phyloP scores from a whole-genome alignment of 2,329 filamentous ascomycete species.

The Xylariaceae sp. region DNA sequence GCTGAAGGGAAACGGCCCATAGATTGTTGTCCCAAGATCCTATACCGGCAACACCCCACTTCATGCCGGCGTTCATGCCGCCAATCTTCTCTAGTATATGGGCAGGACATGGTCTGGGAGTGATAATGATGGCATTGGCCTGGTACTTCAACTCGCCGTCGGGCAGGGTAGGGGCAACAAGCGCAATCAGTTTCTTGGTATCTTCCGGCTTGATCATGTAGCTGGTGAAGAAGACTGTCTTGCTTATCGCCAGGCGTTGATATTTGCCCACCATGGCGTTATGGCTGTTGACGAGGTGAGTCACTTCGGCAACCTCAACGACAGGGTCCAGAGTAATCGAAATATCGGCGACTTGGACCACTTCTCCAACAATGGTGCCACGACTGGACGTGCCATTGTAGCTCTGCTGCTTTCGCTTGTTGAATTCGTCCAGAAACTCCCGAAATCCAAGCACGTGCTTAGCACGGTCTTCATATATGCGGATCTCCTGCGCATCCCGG shows the following conservation, averaged over 20 bases:
- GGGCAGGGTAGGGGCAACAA: slow-evolving; percentile 62
- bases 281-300: slow-evolving; percentile 84
- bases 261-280: slow-evolving; percentile 54
- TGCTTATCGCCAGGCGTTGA: slow-evolving; percentile 65
- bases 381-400: slow-evolving; percentile 47
- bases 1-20: slow-evolving; percentile 78
- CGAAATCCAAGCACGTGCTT: slow-evolving; percentile 75
- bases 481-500: slow-evolving; percentile 72
- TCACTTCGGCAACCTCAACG: slow-evolving; percentile 46
- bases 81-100: slow-evolving; percentile 77
- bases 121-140: slow-evolving; percentile 88
- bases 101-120: slow-evolving; percentile 66
- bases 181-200: slow-evolving; percentile 63
- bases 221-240: slow-evolving; percentile 84
- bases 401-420: slow-evolving; percentile 48
- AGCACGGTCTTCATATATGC: slow-evolving; percentile 63
- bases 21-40: slow-evolving; percentile 72
- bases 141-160: slow-evolving; percentile 71
- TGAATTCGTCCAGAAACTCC: slow-evolving; percentile 76
- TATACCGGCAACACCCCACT: slow-evolving; percentile 75
- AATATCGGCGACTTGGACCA: slow-evolving; percentile 78
- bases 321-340: slow-evolving; percentile 46
- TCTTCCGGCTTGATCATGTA: slow-evolving; percentile 75
- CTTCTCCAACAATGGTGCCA: slow-evolving; percentile 66
- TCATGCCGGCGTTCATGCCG: slow-evolving; percentile 76